Evolutionary conservation across 2,329 filamentous ascomycete genomes (phyloP).

Genomic region (Nothophoma quercina): DNA sequence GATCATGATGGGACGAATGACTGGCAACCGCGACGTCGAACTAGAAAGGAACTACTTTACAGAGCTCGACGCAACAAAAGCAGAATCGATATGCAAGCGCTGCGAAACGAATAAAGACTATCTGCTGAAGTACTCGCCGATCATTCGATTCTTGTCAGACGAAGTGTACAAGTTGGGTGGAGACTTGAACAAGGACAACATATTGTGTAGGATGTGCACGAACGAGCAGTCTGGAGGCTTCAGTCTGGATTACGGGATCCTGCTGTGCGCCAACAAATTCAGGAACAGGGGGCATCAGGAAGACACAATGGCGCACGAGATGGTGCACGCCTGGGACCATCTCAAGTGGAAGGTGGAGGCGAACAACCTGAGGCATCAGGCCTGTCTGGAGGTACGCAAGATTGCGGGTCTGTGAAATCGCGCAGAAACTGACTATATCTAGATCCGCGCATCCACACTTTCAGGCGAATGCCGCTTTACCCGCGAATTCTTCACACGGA

Average conservation of each 20-base stretch:
- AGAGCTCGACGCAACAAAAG: conserved; percentile 76
- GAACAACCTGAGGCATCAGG: conserved; percentile 82
- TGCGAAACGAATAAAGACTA: conserved; percentile 86
- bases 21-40: conserved; percentile 33
- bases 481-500: conserved; percentile 82
- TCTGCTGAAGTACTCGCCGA: conserved; percentile 82
- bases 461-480: conserved; percentile 94
- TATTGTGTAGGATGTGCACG: conserved; percentile 82
- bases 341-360: conserved; percentile 90
- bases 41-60: conserved; percentile 71
- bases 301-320: conserved; percentile 94
- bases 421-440: too few species aligned
- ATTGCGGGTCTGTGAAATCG: neutral
- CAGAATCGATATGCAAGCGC: conserved; percentile 77
- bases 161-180: conserved; percentile 83
- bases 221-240: conserved; percentile 81
- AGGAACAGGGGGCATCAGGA: conserved; percentile 81
- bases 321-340: conserved; percentile 97
- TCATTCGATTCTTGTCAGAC: conserved; percentile 84
- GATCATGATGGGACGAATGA: conserved; percentile 72
- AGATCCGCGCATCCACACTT: conserved; percentile 89
- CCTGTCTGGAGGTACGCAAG: conserved; percentile 82
- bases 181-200: conserved; percentile 74
- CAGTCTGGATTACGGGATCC: conserved; percentile 82
- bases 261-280: conserved; percentile 93